Conservation (phyloP, 1,139 yeast genomes). For the Lipomyces yarrowii region DNA sequence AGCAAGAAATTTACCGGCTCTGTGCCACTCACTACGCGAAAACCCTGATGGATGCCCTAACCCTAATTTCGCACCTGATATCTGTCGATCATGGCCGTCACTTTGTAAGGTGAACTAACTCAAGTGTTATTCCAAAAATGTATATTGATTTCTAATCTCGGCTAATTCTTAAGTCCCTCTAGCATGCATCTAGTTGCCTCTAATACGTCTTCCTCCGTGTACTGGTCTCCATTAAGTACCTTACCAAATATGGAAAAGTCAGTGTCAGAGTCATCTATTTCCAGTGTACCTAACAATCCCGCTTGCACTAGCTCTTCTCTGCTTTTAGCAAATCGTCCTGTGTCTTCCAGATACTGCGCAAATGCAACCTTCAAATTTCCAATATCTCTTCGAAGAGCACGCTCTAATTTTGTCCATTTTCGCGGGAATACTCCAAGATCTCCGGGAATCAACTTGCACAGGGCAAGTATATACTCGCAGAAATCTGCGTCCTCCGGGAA, state of each 20-base stretch:
- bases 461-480: conserved; percentile 45
- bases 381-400: conserved; percentile 21
- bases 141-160: background rate
- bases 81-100: background rate
- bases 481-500: conserved; percentile 56
- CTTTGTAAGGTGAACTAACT: background rate
- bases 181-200: conserved; percentile 10
- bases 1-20: background rate
- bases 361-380: conserved; percentile 26
- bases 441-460: conserved; percentile 22
- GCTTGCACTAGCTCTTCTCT: conserved; percentile 19
- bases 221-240: conserved; percentile 19
- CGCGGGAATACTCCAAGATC: conserved; percentile 29
- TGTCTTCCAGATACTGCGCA: conserved; percentile 14
- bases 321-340: conserved; percentile 17
- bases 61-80: background rate
- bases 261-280: conserved; percentile 11
- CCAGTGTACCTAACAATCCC: conserved; percentile 12
- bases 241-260: conserved; percentile 19
- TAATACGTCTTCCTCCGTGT: conserved; percentile 20
- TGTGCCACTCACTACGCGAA: background rate
- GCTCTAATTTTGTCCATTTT: conserved; percentile 24
- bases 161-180: background rate
- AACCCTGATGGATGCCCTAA: background rate
- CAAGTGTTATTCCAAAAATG: background rate